These are phyloP conservation scores for Periconia digitata DNA, from an alignment of 2,329 filamentous ascomycete genomes.

Conservation along the genomic window DNA sequence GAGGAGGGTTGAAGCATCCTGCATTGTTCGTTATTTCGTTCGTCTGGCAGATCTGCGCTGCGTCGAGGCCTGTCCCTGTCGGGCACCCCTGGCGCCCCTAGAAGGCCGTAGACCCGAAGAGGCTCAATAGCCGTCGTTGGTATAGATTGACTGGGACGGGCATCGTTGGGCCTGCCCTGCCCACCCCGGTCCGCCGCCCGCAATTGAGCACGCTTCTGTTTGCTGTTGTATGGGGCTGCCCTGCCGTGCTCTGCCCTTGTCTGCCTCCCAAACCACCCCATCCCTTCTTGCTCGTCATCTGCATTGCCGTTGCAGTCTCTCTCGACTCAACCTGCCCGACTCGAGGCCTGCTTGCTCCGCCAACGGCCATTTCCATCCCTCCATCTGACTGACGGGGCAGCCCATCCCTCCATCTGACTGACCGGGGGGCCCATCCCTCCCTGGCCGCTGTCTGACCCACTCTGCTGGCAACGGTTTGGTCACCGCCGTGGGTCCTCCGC, in stretches of 20 bases:
- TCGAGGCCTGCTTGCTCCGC: too few species aligned
- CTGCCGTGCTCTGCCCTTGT: slow-evolving; percentile 28
- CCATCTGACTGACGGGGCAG: slow-evolving; percentile 15
- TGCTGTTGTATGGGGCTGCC: slow-evolving; percentile 22
- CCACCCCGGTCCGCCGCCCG: too few species aligned
- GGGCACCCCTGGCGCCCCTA: slow-evolving; percentile 25
- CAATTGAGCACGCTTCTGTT: too few species aligned
- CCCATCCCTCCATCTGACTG: slow-evolving; percentile 7
- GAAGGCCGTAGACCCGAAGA: slow-evolving; percentile 41
- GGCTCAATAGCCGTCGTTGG: slow-evolving; percentile 39
- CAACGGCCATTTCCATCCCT: background rate
- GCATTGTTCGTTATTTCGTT: slow-evolving; percentile 12
- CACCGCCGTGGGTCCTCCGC: slow-evolving; percentile 18
- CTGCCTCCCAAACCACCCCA: slow-evolving; percentile 18
- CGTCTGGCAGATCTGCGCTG: slow-evolving; percentile 42
- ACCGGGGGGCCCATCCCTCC: slow-evolving; percentile 18
- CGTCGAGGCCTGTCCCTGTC: slow-evolving; percentile 44
- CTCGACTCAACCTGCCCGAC: too few species aligned
- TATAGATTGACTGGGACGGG: slow-evolving; percentile 41
- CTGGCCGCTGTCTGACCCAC: slow-evolving; percentile 42
- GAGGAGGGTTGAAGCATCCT: too few species aligned
- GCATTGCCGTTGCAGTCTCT: slow-evolving; percentile 42
- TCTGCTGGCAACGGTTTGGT: slow-evolving; percentile 41
- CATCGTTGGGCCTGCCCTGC: slow-evolving; percentile 31
- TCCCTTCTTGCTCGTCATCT: slow-evolving; percentile 36